phyloP scores from a whole-genome alignment of 1,284 basidiomycete genomes.

The Rhodotorula sp. region DNA sequence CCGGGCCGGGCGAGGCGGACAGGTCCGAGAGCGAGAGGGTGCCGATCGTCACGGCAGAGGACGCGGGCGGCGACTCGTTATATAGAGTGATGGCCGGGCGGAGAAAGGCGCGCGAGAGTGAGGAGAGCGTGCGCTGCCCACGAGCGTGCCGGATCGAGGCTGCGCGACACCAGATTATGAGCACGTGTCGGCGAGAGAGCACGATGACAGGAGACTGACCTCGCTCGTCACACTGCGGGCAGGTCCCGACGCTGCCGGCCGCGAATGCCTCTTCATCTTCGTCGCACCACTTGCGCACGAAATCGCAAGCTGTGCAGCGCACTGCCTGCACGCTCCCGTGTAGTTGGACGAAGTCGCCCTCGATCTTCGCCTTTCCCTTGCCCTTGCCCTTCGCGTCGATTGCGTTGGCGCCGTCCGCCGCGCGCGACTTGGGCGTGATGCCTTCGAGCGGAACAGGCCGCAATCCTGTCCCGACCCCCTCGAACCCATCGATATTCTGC shows the following conservation, averaged over 20 bases:
- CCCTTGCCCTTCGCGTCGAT: constrained; percentile 11
- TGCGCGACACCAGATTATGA: too few relatives aligned
- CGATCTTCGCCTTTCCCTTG: constrained; percentile 22
- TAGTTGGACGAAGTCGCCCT: constrained; percentile 34
- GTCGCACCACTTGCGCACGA: constrained; percentile 23
- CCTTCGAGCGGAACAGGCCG: constrained; percentile 21
- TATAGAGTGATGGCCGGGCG: constrained; percentile 88
- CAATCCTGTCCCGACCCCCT: constrained; percentile 20
- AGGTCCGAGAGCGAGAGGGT: constrained; percentile 71
- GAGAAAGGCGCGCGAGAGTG: constrained; percentile 70
- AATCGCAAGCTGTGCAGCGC: constrained; percentile 33
- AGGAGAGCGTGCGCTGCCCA: constrained; percentile 71
- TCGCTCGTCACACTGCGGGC: constrained; percentile 29
- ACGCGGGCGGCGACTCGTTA: constrained; percentile 71
- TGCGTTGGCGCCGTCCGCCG: too few relatives aligned
- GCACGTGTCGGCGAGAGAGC: background rate
- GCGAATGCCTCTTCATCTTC: constrained; percentile 12
- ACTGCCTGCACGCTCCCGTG: constrained; percentile 30
- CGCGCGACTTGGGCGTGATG: background rate
- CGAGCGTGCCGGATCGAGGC: constrained; percentile 75
- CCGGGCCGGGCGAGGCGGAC: constrained; percentile 64
- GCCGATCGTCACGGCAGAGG: constrained; percentile 74
- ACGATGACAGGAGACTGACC: constrained; percentile 11
- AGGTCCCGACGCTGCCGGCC: constrained; percentile 19
- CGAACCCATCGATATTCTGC: constrained; percentile 39